These are phyloP conservation scores for Candida sp. DNA, from an alignment of 1,139 yeast genomes.

Conservation along the genomic window DNA sequence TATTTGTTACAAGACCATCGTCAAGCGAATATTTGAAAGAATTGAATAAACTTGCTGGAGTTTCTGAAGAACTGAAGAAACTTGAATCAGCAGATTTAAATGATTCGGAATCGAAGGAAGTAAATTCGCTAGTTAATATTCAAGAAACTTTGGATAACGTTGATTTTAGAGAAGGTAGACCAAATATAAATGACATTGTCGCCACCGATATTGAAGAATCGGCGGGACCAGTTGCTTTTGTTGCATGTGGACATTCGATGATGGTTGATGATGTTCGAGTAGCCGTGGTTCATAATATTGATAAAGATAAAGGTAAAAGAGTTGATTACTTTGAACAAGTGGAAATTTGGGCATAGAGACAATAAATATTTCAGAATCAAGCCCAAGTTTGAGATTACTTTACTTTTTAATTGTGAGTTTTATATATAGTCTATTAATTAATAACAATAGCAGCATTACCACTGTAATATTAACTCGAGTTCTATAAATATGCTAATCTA, in stretches of 20 bases:
- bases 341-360: constrained; percentile 38
- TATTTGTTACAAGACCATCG: constrained; percentile 31
- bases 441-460: too few species aligned
- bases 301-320: constrained; percentile 23
- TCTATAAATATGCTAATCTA: too few species aligned
- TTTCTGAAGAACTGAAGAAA: constrained; percentile 7
- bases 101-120: not conserved
- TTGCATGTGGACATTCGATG: constrained; percentile 46
- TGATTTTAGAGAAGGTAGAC: constrained; percentile 32
- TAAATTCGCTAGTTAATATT: constrained; percentile 7
- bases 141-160: constrained; percentile 23
- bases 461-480: too few species aligned
- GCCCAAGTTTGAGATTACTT: too few species aligned
- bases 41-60: not conserved
- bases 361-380: too few species aligned
- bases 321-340: constrained; percentile 47
- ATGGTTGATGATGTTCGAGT: constrained; percentile 48
- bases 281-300: constrained; percentile 23
- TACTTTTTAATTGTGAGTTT: too few species aligned
- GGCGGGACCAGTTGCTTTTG: constrained; percentile 38
- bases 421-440: too few species aligned
- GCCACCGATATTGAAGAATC: constrained; percentile 27
- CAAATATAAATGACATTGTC: constrained; percentile 24
- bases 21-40: constrained; percentile 9
- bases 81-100: not conserved